phyloP scores from a whole-genome alignment of 495 filamentous ascomycete genomes.

The Lasiosphaeria miniovina region DNA sequence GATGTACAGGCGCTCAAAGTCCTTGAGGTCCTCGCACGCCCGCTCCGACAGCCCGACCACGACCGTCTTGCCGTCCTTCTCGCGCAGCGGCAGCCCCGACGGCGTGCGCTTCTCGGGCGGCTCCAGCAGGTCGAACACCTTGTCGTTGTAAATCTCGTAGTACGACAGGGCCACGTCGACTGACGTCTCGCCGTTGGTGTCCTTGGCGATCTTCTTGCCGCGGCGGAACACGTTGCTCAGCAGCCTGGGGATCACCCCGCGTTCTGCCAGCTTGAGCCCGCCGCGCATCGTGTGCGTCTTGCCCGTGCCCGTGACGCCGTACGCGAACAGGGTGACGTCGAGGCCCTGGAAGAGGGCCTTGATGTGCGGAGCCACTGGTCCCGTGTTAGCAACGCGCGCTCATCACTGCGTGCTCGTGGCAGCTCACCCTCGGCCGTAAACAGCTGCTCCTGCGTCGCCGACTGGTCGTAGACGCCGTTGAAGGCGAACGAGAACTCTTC shows the following conservation, averaged over 20 bases:
- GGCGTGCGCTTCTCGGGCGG: conserved; percentile 84
- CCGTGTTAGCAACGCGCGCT: conserved; percentile 11
- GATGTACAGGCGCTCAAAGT: conserved; percentile 90
- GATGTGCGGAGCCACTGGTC: conserved; percentile 56
- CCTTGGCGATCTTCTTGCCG: conserved; percentile 83
- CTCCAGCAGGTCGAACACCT: conserved; percentile 91
- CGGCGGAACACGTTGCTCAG: conserved; percentile 83
- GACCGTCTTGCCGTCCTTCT: conserved; percentile 86
- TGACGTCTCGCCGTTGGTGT: conserved; percentile 67
- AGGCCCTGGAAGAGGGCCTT: conserved; percentile 92
- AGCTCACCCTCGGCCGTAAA: conserved; percentile 81
- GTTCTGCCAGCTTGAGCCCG: conserved; percentile 80
- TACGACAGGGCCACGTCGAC: conserved; percentile 84
- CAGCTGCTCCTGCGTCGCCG: conserved; percentile 75
- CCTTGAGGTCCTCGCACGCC: conserved; percentile 79
- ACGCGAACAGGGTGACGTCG: conserved; percentile 93
- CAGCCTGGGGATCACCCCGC: conserved; percentile 87
- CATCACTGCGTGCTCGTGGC: background rate
- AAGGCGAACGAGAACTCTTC: conserved; percentile 95
- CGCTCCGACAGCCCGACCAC: conserved; percentile 89
- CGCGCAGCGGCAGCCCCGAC: conserved; percentile 79
- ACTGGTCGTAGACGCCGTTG: conserved; percentile 83
- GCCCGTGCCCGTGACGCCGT: conserved; percentile 91
- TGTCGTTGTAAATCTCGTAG: conserved; percentile 98
- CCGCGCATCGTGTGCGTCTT: conserved; percentile 99